Base-by-base conservation (phyloP, 2,329 filamentous ascomycete species). In the Pseudogymnoascus sp. region DNA sequence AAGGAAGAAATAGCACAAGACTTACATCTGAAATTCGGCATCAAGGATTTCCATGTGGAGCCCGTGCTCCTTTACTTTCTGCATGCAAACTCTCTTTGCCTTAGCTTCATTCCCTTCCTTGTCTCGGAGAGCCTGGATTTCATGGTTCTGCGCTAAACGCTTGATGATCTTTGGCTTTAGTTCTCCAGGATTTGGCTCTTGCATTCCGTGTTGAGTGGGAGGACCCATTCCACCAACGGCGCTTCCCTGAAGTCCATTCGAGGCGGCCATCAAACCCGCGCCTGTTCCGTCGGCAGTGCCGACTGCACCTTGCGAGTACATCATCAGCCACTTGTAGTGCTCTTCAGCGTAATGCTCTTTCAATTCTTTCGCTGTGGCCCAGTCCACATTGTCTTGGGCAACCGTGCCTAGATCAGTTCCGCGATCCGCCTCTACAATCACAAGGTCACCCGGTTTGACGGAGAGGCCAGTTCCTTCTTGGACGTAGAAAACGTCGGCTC, bases 41-140 rank as follows among this genome's bases (percentile, higher is more conserved):
- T 99, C 95, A 5, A 99, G 84, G 67, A 99, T 97, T 75, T 99
- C 95, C 95, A 99, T 97, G 70, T 96, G 93, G 29, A 97, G 82
- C 59, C 91, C 88, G 75, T 97, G 93, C 72, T 97, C 93, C 68
- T 89, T 89, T 62, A 97, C 95, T 76, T 97, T 99, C 71, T 96
- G 91, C 80, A 96, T 95, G 74, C 93, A 97, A 47, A 96, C 89
- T 63, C 95, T 86, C 79, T 99, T 97, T 1, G 95, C 95, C 75
- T 97, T 97, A 16, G 95, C 95, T 75, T 99, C 95, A 67, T 96
- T 95, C 40, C 93, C 93, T 78, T 99, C 95, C 75, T 99, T 99
- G 71, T 97, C 95, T 65, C 91, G 87, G 68, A 99, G 81, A 65
- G 88, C 87, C 69, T 92, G 85, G 54, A 97, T 89, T 76, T 99